Evolutionary conservation across 352 stramenopile genomes (phyloP).

Genomic region (Pythium dissotocum): DNA sequence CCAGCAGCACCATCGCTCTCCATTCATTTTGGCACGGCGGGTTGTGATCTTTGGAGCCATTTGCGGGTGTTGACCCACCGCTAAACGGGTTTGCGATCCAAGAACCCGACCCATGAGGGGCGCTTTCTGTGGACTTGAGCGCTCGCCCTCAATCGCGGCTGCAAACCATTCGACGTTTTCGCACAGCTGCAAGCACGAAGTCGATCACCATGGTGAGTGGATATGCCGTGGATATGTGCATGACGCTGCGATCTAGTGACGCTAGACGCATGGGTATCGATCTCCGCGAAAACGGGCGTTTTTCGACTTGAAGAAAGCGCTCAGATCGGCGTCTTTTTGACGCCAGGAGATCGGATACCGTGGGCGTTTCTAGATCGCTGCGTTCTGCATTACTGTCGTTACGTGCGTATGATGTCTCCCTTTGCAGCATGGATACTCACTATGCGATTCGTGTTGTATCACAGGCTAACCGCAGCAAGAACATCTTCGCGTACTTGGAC

Average conservation of each 20-base stretch:
- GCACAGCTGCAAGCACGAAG: conserved; percentile 28
- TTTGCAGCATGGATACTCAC: background rate
- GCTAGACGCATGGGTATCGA: background rate
- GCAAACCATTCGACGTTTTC: conserved; percentile 39
- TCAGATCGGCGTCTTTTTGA: background rate
- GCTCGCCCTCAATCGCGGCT: conserved; percentile 16
- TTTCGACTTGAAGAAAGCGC: conserved; percentile 1
- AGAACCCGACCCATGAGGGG: conserved; percentile 27
- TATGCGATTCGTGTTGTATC: conserved; percentile 1
- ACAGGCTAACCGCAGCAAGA: conserved; percentile 39
- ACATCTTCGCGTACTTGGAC: conserved; percentile 49
- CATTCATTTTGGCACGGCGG: conserved; percentile 25
- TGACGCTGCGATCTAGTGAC: background rate
- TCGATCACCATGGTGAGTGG: conserved; percentile 38
- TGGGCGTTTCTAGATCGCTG: background rate
- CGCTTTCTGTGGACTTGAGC: conserved; percentile 35
- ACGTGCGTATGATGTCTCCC: background rate
- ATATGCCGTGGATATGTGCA: background rate
- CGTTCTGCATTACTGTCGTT: conserved; percentile 6
- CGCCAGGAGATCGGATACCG: background rate
- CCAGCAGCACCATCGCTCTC: conserved; percentile 11
- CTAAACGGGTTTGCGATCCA: conserved; percentile 13
- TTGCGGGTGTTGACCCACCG: conserved; percentile 20
- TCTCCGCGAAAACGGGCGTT: background rate
- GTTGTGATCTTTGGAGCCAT: conserved; percentile 24